Percentiles rank a stretch among this genome's conserved stretches.
Evolutionary conservation across 495 filamentous ascomycete genomes (phyloP).

Genomic region (Trichoderma virens): DNA sequence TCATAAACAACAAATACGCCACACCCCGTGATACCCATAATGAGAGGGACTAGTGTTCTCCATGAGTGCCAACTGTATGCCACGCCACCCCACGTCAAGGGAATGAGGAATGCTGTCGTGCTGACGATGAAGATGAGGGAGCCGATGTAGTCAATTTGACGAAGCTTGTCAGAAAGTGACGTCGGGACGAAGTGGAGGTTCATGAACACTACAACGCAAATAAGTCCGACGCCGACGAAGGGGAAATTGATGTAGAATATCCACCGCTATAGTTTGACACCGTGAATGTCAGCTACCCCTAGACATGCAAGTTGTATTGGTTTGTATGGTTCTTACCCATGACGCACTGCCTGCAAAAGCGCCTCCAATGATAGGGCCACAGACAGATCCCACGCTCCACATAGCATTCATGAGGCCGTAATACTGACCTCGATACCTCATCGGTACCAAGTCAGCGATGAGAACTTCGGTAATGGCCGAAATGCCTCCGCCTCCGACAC

Average conservation of each 20-base stretch:
- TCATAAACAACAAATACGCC: conserved; percentile 41
- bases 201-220: conserved; percentile 33
- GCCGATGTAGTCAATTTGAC: conserved; percentile 50
- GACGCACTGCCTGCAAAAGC: conserved; percentile 50
- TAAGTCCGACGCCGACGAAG: conserved; percentile 29
- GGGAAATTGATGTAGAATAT: conserved; percentile 43
- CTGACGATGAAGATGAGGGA: conserved; percentile 42
- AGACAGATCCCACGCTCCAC: conserved; percentile 60
- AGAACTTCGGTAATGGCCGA: conserved; percentile 52
- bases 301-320: not conserved
- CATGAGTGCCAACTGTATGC: conserved; percentile 43
- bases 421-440: conserved; percentile 41
- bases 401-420: conserved; percentile 38
- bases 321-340: not conserved
- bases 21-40: conserved; percentile 38
- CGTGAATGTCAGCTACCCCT: not conserved
- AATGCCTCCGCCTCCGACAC: conserved; percentile 65
- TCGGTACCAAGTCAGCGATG: conserved; percentile 56
- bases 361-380: conserved; percentile 61
- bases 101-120: conserved; percentile 39
- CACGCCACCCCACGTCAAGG: conserved; percentile 45
- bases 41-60: conserved; percentile 46
- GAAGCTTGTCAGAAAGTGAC: conserved; percentile 37
- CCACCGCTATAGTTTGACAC: conserved; percentile 16
- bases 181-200: conserved; percentile 24